Evolutionary conservation across 1,284 basidiomycete genomes (phyloP).

Genomic region (Cutaneotrichosporon sp.): DNA sequence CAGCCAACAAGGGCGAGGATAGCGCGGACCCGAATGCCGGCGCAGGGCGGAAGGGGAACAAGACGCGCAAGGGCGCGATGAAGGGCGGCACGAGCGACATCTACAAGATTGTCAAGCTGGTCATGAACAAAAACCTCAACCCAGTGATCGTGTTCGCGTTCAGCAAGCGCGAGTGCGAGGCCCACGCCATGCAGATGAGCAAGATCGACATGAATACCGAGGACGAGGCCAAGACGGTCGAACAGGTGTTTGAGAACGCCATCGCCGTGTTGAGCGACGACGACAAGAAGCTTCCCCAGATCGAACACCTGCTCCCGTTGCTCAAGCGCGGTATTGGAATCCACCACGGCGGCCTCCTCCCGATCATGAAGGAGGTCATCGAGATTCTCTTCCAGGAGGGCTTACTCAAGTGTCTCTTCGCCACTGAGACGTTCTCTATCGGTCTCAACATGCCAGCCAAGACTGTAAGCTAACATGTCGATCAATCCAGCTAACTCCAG

Average conservation of each 20-base stretch:
- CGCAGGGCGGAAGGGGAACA: conserved; percentile 76
- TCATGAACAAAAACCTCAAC: conserved; percentile 97
- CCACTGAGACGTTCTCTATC: conserved; percentile 99
- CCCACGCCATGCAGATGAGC: conserved; percentile 82
- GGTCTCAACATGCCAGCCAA: conserved; percentile 99
- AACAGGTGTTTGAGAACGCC: conserved; percentile 91
- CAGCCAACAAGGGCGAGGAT: conserved; percentile 83
- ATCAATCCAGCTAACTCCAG: background rate
- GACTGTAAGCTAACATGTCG: conserved; percentile 20
- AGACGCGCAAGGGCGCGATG: conserved; percentile 84
- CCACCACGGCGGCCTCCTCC: conserved; percentile 95
- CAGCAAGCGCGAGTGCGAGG: conserved; percentile 96
- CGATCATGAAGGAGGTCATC: conserved; percentile 98
- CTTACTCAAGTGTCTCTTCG: conserved; percentile 97
- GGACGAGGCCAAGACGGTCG: conserved; percentile 86
- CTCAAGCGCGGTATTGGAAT: conserved; percentile 96
- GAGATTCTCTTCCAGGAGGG: conserved; percentile 99
- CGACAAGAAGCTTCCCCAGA: conserved; percentile 90
- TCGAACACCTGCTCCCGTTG: conserved; percentile 86
- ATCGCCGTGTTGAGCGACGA: conserved; percentile 84
- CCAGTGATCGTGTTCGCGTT: conserved; percentile 99
- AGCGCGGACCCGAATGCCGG: conserved; percentile 78
- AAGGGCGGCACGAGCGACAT: conserved; percentile 80
- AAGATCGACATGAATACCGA: conserved; percentile 96
- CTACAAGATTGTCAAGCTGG: conserved; percentile 97